phyloP scores from a whole-genome alignment of 2,329 filamentous ascomycete species.

The Fusarium albidum region DNA sequence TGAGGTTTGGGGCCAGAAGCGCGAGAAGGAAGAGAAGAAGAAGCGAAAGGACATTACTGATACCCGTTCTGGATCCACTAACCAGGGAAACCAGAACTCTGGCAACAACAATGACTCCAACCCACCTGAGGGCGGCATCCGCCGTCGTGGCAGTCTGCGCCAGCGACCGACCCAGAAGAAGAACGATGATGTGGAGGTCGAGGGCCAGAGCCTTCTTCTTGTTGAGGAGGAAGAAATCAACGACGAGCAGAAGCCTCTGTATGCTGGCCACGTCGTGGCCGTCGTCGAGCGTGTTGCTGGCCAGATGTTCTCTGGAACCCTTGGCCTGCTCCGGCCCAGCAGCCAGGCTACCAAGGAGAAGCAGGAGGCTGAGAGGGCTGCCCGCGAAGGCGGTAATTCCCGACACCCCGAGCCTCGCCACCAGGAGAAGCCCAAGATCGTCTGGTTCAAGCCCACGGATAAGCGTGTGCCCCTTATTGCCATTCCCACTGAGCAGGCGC shows the following conservation, averaged over 20 bases:
- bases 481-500: conserved; percentile 97
- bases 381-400: conserved; percentile 78
- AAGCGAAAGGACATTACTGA: conserved; percentile 99
- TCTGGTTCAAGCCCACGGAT: conserved; percentile 99
- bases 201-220: conserved; percentile 94
- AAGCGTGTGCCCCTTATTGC: conserved; percentile 98
- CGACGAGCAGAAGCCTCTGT: conserved; percentile 96
- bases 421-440: conserved; percentile 98
- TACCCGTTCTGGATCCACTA: conserved; percentile 79
- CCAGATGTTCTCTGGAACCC: conserved; percentile 98
- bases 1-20: conserved; percentile 98
- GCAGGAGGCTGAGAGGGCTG: conserved; percentile 94
- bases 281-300: conserved; percentile 97
- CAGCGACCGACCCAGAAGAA: conserved; percentile 99
- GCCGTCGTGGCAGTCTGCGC: conserved; percentile 91
- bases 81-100: conserved; percentile 72
- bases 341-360: conserved; percentile 99
- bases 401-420: conserved; percentile 79
- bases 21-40: conserved; percentile 99
- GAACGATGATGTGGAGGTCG: conserved; percentile 98
- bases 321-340: conserved; percentile 92
- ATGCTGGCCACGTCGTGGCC: conserved; percentile 95
- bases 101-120: conserved; percentile 69
- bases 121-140: conserved; percentile 81
- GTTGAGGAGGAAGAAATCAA: conserved; percentile 99